Evolutionary conservation across 805 yeast genomes (phyloP).

Genomic region (Huiozyma sinensis): DNA sequence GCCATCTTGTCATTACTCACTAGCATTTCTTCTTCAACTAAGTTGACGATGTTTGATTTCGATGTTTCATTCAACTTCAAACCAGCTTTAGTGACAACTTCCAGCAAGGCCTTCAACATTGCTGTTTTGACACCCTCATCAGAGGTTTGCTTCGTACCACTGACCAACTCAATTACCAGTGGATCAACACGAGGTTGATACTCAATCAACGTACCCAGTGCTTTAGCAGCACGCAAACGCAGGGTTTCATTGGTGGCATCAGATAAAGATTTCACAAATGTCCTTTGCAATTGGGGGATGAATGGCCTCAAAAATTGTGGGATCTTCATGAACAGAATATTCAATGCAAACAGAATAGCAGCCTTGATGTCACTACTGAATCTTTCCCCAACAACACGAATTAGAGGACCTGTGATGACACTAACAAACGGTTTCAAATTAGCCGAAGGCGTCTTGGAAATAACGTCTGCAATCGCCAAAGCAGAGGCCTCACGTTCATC

Average conservation of each 20-base stretch:
- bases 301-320: slow-evolving; percentile 91
- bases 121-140: slow-evolving; percentile 71
- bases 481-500: slow-evolving; percentile 83
- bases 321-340: slow-evolving; percentile 64
- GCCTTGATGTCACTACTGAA: slow-evolving; percentile 85
- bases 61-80: slow-evolving; percentile 64
- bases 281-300: slow-evolving; percentile 93
- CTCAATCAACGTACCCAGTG: slow-evolving; percentile 77
- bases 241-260: slow-evolving; percentile 66
- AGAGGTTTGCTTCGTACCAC: slow-evolving; percentile 59
- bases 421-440: slow-evolving; percentile 83
- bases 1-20: slow-evolving; percentile 50
- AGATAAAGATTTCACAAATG: slow-evolving; percentile 83
- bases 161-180: slow-evolving; percentile 68
- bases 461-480: slow-evolving; percentile 75
- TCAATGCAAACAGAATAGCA: slow-evolving; percentile 82
- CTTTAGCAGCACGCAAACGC: slow-evolving; percentile 78
- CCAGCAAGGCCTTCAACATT: slow-evolving; percentile 73
- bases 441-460: slow-evolving; percentile 75
- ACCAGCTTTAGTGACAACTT: slow-evolving; percentile 75
- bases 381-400: slow-evolving; percentile 96
- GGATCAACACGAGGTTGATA: slow-evolving; percentile 94
- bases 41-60: slow-evolving; percentile 52
- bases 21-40: slow-evolving; percentile 63
- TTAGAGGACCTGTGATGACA: slow-evolving; percentile 90